These are phyloP conservation scores for Rhodotorula graminis DNA, from an alignment of 768 basidiomycete genomes.

Conservation along the genomic window DNA sequence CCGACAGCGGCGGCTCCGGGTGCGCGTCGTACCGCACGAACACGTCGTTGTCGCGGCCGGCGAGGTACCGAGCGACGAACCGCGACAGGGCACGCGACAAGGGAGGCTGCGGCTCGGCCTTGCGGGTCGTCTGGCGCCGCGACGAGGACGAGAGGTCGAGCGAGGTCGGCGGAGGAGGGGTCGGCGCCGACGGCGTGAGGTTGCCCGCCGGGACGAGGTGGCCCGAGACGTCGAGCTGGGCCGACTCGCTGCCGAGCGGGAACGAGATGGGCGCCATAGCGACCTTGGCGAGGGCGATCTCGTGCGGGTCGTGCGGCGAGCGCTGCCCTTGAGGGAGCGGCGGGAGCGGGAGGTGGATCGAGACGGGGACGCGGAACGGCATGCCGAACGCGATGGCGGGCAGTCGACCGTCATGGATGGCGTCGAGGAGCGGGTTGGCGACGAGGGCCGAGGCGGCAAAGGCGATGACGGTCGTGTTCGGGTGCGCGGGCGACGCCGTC, in stretches of 20 bases:
- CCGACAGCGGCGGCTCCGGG: slow-evolving; percentile 1
- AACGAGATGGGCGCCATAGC: slow-evolving; percentile 23
- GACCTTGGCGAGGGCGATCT: slow-evolving; percentile 29
- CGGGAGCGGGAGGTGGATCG: slow-evolving; percentile 26
- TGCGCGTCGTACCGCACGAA: slow-evolving; percentile 25
- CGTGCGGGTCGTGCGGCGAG: background rate
- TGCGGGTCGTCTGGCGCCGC: background rate
- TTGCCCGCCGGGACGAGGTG: slow-evolving; percentile 28
- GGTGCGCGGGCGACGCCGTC: slow-evolving; percentile 9
- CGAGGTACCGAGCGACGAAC: slow-evolving; percentile 34
- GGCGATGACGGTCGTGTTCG: slow-evolving; percentile 22
- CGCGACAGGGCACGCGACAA: slow-evolving; percentile 19
- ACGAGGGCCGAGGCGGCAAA: slow-evolving; percentile 13
- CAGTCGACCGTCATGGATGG: slow-evolving; percentile 5
- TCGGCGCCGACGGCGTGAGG: background rate
- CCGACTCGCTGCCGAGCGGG: background rate
- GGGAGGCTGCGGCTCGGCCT: background rate
- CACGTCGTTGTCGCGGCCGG: slow-evolving; percentile 25
- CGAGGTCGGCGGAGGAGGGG: background rate
- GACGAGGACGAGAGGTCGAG: background rate
- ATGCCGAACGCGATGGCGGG: slow-evolving; percentile 27
- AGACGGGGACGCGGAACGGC: slow-evolving; percentile 35
- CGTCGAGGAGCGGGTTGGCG: slow-evolving; percentile 23
- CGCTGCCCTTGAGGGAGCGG: background rate
- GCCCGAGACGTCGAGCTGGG: slow-evolving; percentile 11